A percentile compares a stretch with the other conserved stretches of the same genome.
Evolutionary conservation across 1,284 basidiomycete species (phyloP).

Genomic region (Anthracocystis setariae): DNA sequence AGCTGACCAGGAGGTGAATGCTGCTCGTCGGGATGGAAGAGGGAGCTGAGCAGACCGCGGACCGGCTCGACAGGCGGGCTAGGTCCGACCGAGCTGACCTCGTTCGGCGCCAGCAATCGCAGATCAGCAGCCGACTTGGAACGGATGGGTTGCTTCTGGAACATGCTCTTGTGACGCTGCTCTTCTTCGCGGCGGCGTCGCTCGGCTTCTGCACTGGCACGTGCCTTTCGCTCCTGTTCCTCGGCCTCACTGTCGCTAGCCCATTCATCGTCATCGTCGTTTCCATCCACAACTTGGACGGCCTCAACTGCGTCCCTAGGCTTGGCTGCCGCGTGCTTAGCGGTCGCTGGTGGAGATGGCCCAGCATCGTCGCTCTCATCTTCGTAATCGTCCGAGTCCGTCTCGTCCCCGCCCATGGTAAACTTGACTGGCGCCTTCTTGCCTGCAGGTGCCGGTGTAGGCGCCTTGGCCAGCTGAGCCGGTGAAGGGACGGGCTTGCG

Average conservation of each 20-base stretch:
- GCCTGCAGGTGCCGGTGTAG: constrained; percentile 12
- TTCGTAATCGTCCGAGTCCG: constrained; percentile 57
- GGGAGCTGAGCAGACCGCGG: constrained; percentile 62
- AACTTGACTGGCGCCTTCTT: constrained; percentile 57
- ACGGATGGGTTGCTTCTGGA: constrained; percentile 77
- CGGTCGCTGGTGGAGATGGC: not conserved
- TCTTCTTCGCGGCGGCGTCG: constrained; percentile 72
- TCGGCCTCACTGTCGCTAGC: constrained; percentile 66
- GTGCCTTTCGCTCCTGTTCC: constrained; percentile 63
- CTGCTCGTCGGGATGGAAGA: constrained; percentile 64
- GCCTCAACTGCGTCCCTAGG: constrained; percentile 27
- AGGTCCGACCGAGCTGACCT: constrained; percentile 21
- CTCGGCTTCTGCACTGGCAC: constrained; percentile 67
- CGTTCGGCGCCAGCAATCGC: constrained; percentile 20
- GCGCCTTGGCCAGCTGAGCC: constrained; percentile 12
- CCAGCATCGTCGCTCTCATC: constrained; percentile 41
- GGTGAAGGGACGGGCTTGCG: constrained; percentile 36
- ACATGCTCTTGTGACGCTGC: constrained; percentile 78
- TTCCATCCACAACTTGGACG: constrained; percentile 21
- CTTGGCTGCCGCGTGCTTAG: constrained; percentile 3
- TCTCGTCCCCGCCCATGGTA: constrained; percentile 62
- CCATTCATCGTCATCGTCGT: constrained; percentile 53
- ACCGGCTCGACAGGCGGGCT: constrained; percentile 38
- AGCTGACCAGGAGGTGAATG: constrained; percentile 59
- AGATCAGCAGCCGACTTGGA: constrained; percentile 64